Base-by-base conservation (phyloP, 139 green algal genomes). In the Tetratostichococcus sp. region DNA sequence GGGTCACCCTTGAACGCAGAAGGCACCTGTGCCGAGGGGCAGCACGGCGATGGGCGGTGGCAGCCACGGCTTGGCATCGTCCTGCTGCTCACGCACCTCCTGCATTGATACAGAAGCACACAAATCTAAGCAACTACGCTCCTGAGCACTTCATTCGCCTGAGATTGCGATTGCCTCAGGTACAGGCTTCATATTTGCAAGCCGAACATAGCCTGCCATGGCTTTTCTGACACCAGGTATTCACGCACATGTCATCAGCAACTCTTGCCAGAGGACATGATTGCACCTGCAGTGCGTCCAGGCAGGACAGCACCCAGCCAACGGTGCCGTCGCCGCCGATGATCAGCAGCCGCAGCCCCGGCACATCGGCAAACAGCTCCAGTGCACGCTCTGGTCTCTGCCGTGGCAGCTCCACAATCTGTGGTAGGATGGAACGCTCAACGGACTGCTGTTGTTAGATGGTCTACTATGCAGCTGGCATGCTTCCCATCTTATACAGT, bases 281-380 rank as follows among this genome's bases (percentile, higher is more conserved):
- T 43, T 66, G 28, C 70, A 35, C 69, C 70, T 69, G 39, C 75
- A 81, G 68, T 22, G 22, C 70, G 31, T 93, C 88, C 17, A 93
- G 67, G 35, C 76, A 81, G 43, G 77, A 74, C 65, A 95, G 81
- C 26, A 94, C 81, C 89, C 89, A 95, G 25, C 82, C 90, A 19
- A 89, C 89, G 5, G 87, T 94, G 66, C 92, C 92, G 70, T 97
- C 92, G 1, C 92, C 92, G 5, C 92, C 92, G 28, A 92, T 74
- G 23, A 92, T 88, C 72, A 96, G 70, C 28, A 97, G 69, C 17
- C 90, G 79, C 50, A 93, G 74, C 35, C 81, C 69, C 5, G 81
- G 79, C 22, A 91, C 68, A 30, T 78, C 71, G 1, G 82, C 79
- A 74, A 94, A 97, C 69, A 91, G 79, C 35, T 69, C 71, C 72